These are phyloP conservation scores for Aegilops longissima DNA, from an alignment of 176 grass and related monocot genomes.

Conservation along the genomic window DNA sequence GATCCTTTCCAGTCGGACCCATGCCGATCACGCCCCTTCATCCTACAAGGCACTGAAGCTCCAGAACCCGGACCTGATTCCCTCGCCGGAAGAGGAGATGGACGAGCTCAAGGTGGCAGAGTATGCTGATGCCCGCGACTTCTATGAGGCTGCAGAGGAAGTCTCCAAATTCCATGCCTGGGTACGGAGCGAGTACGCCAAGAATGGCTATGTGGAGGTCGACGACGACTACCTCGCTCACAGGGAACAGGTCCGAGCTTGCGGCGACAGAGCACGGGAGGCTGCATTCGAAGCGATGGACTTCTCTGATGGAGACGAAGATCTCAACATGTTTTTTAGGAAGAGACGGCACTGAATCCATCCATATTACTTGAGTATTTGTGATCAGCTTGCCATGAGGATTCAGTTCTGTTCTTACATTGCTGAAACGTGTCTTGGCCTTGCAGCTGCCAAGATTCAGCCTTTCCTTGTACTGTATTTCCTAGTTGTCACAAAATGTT, in stretches of 20 bases:
- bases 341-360: neutral
- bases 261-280: neutral
- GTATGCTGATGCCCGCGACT: neutral
- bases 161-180: neutral
- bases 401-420: neutral
- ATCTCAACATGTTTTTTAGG: neutral
- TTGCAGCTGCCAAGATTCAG: no score
- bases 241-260: neutral
- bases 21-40: neutral
- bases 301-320: neutral
- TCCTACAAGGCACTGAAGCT: neutral
- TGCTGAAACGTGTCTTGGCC: neutral
- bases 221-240: neutral
- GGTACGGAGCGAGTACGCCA: neutral
- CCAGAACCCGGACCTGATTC: neutral
- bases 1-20: neutral
- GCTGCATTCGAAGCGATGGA: neutral
- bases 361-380: neutral
- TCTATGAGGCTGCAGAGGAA: neutral
- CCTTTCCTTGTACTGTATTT: no score
- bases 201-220: neutral
- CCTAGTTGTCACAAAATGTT: no score
- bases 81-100: neutral
- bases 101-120: neutral
- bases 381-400: no score